A percentile compares a stretch with the other conserved stretches of the same genome.
Conservation (phyloP, 306 rosid genomes). For the Cotoneaster glaucophyllus region DNA sequence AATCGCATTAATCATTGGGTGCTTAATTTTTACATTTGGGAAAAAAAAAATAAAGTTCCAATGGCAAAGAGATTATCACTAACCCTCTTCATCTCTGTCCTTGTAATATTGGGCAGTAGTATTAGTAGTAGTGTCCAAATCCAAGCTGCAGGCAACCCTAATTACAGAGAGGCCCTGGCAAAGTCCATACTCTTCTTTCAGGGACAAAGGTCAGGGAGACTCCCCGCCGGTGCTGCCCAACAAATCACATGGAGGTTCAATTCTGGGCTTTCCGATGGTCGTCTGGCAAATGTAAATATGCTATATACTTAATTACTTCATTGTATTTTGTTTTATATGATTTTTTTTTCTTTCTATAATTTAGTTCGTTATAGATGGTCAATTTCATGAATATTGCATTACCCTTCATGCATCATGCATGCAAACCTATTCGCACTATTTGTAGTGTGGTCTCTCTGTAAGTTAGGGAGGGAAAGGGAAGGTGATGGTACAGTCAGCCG, state of each 20-base stretch:
- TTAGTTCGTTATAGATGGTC: not conserved
- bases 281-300: slow-evolving; percentile 43
- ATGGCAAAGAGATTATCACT: slow-evolving; percentile 10
- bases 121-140: slow-evolving; percentile 16
- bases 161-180: slow-evolving; percentile 73
- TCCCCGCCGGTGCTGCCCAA: slow-evolving; percentile 39
- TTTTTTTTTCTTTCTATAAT: too few relatives aligned
- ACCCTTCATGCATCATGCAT: not conserved
- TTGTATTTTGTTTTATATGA: not conserved
- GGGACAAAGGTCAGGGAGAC: slow-evolving; percentile 85
- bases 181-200: slow-evolving; percentile 79
- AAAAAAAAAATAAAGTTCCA: not conserved
- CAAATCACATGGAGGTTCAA: slow-evolving; percentile 61
- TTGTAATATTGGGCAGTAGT: not conserved
- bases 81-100: slow-evolving; percentile 8
- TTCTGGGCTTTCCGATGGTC: slow-evolving; percentile 75
- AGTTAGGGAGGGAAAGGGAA: not conserved
- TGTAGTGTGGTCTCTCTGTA: not conserved
- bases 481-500: not conserved
- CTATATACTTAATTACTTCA: not conserved
- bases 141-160: slow-evolving; percentile 27
- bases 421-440: not conserved
- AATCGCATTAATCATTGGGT: not conserved
- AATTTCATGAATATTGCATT: not conserved
- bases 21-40: not conserved